Evolutionary conservation across 2,329 filamentous ascomycete genomes (phyloP).

Genomic region (Aureobasidium lini): DNA sequence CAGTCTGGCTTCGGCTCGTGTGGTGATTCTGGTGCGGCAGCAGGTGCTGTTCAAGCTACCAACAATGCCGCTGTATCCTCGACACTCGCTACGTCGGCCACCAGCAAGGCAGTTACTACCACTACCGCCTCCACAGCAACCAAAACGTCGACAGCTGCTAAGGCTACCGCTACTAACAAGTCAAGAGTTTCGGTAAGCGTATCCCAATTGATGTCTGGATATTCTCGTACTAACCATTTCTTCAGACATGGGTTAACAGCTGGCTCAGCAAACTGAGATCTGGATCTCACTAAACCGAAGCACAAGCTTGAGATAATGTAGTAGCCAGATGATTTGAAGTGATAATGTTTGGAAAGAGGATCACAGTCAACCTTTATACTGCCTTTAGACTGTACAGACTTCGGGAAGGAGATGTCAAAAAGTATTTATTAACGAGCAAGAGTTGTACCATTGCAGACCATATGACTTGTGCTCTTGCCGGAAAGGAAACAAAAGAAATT

Average conservation of each 20-base stretch:
- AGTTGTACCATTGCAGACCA: neutral
- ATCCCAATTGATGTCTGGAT: fast-evolving
- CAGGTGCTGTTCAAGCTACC: neutral
- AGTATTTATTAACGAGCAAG: neutral
- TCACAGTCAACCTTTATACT: neutral
- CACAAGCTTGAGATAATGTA: neutral
- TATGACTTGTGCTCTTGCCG: neutral
- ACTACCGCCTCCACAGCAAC: neutral
- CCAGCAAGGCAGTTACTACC: neutral
- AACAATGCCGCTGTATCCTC: neutral
- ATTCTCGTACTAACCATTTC: neutral
- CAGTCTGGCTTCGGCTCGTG: slow-evolving; percentile 22
- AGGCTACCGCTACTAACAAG: neutral
- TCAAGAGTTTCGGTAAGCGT: neutral
- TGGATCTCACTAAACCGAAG: neutral
- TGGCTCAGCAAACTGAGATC: neutral
- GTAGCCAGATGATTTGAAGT: neutral
- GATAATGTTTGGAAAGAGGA: neutral
- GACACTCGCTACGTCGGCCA: neutral
- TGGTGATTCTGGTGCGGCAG: neutral
- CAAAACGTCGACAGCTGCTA: neutral
- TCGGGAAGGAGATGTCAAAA: neutral
- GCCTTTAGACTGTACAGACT: neutral
- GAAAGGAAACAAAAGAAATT: neutral
- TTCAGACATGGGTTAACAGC: neutral